Percentiles rank a stretch among this genome's conserved stretches.
Conservation (phyloP, 2,329 filamentous ascomycete species). For the Clarireedia homoeocarpa region DNA sequence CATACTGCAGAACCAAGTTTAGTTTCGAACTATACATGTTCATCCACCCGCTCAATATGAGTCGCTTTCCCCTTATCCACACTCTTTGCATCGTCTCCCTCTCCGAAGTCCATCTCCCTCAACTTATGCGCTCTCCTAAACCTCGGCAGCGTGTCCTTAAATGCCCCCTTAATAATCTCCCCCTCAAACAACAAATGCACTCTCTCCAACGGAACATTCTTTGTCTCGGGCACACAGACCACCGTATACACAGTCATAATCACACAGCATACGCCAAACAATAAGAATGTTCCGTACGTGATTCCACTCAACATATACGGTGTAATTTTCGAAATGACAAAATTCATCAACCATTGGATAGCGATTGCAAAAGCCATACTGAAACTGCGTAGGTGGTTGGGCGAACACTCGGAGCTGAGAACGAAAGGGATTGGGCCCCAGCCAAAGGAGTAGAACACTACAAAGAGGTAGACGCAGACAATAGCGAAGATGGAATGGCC, state of each 20-base stretch:
- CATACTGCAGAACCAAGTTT: too few species aligned
- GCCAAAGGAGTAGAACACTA: constrained; percentile 56
- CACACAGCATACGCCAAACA: constrained; percentile 16
- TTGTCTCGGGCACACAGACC: constrained; percentile 51
- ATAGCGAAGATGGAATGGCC: constrained; percentile 49
- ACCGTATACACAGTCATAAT: constrained; percentile 11
- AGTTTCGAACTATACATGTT: too few species aligned
- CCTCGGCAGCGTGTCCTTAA: constrained; percentile 4
- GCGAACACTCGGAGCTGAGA: constrained; percentile 60
- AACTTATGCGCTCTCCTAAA: background rate
- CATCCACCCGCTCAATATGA: too few species aligned
- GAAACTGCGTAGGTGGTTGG: constrained; percentile 40
- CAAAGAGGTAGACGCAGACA: constrained; percentile 63
- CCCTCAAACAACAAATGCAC: constrained; percentile 28
- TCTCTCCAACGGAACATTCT: constrained; percentile 59
- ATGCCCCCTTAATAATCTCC: background rate
- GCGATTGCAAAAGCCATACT: constrained; percentile 53
- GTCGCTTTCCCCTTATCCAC: too few species aligned
- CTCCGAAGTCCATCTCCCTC: background rate
- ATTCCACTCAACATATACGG: constrained; percentile 20
- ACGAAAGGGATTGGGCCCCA: constrained; percentile 68
- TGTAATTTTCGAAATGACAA: constrained; percentile 48
- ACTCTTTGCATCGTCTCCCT: background rate
- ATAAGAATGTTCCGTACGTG: constrained; percentile 20
- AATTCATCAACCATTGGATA: constrained; percentile 67